Base-by-base conservation (phyloP, 768 basidiomycete species). In the Neoboletus magnificus region DNA sequence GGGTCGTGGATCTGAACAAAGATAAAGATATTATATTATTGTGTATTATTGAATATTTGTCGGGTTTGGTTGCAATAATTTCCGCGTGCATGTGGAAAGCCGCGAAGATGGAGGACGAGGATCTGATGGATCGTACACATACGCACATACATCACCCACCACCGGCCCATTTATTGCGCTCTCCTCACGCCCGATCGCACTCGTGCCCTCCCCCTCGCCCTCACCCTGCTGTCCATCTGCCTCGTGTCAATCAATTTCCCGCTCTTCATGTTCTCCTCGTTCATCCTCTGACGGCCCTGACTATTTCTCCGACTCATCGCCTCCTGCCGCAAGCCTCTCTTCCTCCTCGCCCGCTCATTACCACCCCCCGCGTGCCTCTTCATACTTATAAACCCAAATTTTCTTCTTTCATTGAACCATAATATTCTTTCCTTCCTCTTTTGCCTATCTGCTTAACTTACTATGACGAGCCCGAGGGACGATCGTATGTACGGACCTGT, bases 391-490 rank as follows among this genome's bases (percentile, higher is more conserved):
- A 71, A 72, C 77, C 79, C 77, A 79, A 82, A 80, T 77, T 79
- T 73, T 70, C 77, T 74, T 72, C 75, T 73, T 76, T 75, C 70
- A 71, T 71, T 72, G 69, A 73, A 66, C 70, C 71, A 68, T 74
- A 72, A 70, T 71, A 67, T 72, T 71, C 68, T 71, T 73, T 72
- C 66, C 70, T 74, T 70, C 72, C 76, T 74, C 73, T 78, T 82
- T 78, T 78, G 79, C 77, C 80, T 81, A 80, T 78, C 78, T 77
- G 69, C 74, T 76, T 73, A 73, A 71, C 70, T 74, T 74, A 68
- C 81, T 78, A 89, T 85, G 85, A 83, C 86, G 73, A 82, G 76
- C 76, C 81, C 81, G 71, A 81, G 78, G 74, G 84, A 87, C 74
- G 86, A 87, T 76, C 85, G 82, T 71, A 83, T 81, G 79, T 85